phyloP scores from a whole-genome alignment of 2,329 filamentous ascomycete genomes.

The Penicillium janthinellum region DNA sequence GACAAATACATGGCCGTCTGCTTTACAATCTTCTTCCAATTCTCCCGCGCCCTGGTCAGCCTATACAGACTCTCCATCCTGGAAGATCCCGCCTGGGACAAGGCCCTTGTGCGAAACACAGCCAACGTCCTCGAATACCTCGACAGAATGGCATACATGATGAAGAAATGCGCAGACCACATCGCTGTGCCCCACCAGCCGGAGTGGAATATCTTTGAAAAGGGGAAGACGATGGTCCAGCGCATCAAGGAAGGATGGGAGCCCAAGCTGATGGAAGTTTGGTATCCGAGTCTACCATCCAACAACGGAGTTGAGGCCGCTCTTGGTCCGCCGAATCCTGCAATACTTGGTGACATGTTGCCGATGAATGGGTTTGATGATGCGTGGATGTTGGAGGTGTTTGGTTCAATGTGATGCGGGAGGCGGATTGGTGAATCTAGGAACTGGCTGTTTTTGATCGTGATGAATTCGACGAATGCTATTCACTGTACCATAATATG shows the following conservation, averaged over 20 bases:
- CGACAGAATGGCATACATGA: conserved; percentile 16
- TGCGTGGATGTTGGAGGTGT: conserved; percentile 28
- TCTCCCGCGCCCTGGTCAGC: conserved; percentile 23
- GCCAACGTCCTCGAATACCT: conserved; percentile 29
- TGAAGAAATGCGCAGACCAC: conserved; percentile 17
- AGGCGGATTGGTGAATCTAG: not conserved
- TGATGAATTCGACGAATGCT: not conserved
- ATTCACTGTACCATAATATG: not conserved
- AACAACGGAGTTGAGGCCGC: conserved; percentile 3
- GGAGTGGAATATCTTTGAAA: conserved; percentile 23
- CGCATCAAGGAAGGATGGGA: conserved; percentile 25
- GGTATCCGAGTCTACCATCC: conserved; percentile 16
- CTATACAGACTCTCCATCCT: conserved; percentile 28
- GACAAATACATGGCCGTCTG: conserved; percentile 19
- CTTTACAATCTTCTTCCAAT: conserved; percentile 29
- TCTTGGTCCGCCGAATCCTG: conserved; percentile 7
- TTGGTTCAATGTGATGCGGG: conserved; percentile 19
- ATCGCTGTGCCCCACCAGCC: not conserved
- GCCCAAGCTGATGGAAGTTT: conserved; percentile 25
- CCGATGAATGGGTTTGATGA: conserved; percentile 23
- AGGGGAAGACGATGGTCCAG: conserved; percentile 20
- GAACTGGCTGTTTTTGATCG: not conserved
- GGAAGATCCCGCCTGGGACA: conserved; percentile 33
- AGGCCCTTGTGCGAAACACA: conserved; percentile 26
- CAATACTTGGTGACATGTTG: conserved; percentile 13